phyloP scores from a whole-genome alignment of 2,329 filamentous ascomycete genomes.

The Phoma sp. region DNA sequence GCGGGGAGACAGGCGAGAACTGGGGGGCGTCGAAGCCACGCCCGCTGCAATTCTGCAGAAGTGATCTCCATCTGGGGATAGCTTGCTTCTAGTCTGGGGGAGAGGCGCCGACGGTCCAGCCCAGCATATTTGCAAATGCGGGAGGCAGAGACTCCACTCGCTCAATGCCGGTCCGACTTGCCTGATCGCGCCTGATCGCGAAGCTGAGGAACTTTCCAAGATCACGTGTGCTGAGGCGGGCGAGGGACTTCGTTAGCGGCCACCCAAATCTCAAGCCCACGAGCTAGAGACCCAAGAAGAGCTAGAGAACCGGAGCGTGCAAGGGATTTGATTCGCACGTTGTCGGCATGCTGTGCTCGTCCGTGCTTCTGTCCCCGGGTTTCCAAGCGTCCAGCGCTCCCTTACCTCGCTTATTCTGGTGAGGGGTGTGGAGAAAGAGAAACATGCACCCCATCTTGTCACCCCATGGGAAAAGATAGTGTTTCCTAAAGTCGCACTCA shows the following conservation, averaged over 20 bases:
- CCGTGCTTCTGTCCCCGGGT: conserved; percentile 7
- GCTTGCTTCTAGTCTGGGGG: conserved; percentile 24
- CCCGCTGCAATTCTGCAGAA: conserved; percentile 10
- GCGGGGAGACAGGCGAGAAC: conserved; percentile 30
- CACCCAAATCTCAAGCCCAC: background rate
- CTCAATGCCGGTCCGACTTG: conserved; percentile 23
- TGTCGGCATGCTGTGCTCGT: conserved; percentile 23
- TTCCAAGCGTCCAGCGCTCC: conserved; percentile 17
- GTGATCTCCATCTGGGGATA: conserved; percentile 17
- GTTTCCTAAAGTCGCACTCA: conserved; percentile 3
- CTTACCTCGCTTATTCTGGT: conserved; percentile 16
- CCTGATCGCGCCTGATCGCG: background rate
- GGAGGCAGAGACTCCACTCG: conserved; percentile 8
- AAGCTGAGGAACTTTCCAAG: background rate
- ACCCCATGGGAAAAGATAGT: conserved; percentile 19
- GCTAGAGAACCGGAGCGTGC: background rate
- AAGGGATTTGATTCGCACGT: conserved; percentile 23
- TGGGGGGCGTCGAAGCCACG: conserved; percentile 17
- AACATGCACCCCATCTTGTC: conserved; percentile 12
- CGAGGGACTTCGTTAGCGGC: conserved; percentile 2
- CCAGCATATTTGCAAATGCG: conserved; percentile 5
- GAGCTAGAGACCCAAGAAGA: background rate
- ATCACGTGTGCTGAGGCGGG: conserved; percentile 8
- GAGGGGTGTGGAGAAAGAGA: conserved; percentile 7
- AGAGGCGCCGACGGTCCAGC: conserved; percentile 25